Percentiles rank a stretch among this genome's conserved stretches.
phyloP scores from a whole-genome alignment of 306 rosid species.

The Betula pendula region DNA sequence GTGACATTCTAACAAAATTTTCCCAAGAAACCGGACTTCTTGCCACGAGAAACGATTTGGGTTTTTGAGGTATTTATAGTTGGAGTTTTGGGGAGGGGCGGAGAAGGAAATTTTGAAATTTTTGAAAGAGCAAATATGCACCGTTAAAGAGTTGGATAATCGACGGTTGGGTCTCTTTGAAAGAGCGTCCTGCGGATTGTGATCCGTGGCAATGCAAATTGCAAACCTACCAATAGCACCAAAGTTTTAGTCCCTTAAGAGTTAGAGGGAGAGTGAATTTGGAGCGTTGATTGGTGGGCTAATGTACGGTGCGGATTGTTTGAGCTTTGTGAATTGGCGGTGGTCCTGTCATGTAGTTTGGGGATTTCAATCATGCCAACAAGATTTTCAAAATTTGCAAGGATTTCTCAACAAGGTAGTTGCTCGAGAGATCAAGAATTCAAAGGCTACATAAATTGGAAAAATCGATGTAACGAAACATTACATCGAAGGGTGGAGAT shows the following conservation, averaged over 20 bases:
- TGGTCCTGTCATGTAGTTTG: no score
- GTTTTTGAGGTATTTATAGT: not conserved
- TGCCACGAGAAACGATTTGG: not conserved
- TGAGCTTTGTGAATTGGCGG: no score
- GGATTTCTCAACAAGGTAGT: conserved; percentile 18
- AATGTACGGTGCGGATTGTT: no score
- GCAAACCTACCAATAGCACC: not conserved
- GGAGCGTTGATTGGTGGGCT: not conserved
- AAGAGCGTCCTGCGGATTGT: not conserved
- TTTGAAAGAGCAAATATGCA: not conserved
- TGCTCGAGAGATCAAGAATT: conserved; percentile 32
- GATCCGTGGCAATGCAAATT: not conserved
- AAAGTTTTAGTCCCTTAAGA: not conserved
- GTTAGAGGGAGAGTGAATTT: not conserved
- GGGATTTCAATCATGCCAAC: conserved; percentile 25
- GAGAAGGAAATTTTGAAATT: not conserved
- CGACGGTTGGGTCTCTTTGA: not conserved
- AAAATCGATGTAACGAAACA: no score
- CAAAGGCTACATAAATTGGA: conserved; percentile 24
- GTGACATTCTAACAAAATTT: no score
- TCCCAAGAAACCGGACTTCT: no score
- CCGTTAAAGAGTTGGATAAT: not conserved
- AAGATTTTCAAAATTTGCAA: conserved; percentile 5
- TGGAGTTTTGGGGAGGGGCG: not conserved
- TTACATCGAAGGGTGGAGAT: conserved; percentile 17